phyloP scores from a whole-genome alignment of 192 early-diverging fungal genomes.

The Linderina pennispora region DNA sequence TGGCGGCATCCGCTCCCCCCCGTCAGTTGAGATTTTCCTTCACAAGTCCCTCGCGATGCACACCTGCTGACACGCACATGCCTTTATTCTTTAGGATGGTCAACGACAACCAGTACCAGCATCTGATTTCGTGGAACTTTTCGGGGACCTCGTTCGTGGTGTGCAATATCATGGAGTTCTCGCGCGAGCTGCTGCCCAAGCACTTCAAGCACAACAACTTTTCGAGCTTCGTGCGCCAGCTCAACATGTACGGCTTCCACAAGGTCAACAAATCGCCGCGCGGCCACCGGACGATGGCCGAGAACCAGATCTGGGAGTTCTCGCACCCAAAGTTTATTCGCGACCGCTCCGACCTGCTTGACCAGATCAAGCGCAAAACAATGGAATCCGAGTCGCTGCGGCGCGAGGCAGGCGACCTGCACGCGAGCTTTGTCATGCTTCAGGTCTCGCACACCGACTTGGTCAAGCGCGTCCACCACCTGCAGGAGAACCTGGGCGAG shows the following conservation, averaged over 20 bases:
- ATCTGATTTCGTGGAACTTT: conserved; percentile 87
- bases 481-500: conserved; percentile 69
- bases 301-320: conserved; percentile 92
- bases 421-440: conserved; percentile 68
- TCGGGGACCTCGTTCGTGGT: conserved; percentile 85
- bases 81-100: too few species aligned
- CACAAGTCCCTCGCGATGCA: too few species aligned
- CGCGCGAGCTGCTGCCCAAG: conserved; percentile 82
- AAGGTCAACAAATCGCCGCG: conserved; percentile 89
- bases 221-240: conserved; percentile 81
- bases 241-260: conserved; percentile 88
- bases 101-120: conserved; percentile 76
- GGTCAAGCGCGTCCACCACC: conserved; percentile 61
- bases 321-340: conserved; percentile 77
- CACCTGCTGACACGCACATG: too few species aligned
- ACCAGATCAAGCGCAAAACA: conserved; percentile 89
- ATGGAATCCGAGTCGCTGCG: conserved; percentile 76
- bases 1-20: too few species aligned
- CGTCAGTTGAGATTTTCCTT: too few species aligned
- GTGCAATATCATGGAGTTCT: conserved; percentile 86
- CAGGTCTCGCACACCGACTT: conserved; percentile 72
- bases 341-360: conserved; percentile 68
- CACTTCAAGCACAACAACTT: conserved; percentile 95
- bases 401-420: conserved; percentile 70
- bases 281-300: conserved; percentile 73